These are phyloP conservation scores for Colletotrichum sp. DNA, from an alignment of 2,329 filamentous ascomycete genomes.

Conservation along the genomic window DNA sequence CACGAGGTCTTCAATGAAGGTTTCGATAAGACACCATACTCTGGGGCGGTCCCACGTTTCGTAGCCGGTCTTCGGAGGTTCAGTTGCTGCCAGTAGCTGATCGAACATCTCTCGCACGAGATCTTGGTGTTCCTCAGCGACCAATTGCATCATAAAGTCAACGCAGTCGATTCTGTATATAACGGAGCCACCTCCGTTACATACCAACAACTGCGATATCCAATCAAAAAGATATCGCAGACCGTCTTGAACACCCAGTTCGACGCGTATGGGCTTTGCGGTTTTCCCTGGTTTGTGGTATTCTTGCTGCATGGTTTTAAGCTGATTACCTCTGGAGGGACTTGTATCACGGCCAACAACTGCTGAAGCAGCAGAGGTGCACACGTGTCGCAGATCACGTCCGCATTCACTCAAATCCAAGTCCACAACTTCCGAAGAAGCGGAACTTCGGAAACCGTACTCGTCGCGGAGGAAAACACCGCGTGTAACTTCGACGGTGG, in stretches of 20 bases:
- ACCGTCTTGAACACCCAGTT: not conserved
- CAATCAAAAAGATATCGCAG: not conserved
- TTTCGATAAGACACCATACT: not conserved
- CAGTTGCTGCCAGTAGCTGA: not conserved
- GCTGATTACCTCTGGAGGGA: too few species aligned
- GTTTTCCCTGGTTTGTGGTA: too few species aligned
- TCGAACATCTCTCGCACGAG: not conserved
- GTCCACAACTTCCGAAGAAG: not conserved
- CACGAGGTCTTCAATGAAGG: not conserved
- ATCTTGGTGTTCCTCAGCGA: not conserved
- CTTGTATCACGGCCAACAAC: not conserved
- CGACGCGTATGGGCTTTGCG: not conserved
- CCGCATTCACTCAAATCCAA: not conserved
- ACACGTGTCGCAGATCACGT: fast-evolving
- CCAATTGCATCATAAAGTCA: fast-evolving
- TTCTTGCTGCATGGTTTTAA: too few species aligned
- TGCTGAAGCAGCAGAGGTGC: not conserved
- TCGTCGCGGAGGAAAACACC: fast-evolving
- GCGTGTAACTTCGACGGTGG: not conserved
- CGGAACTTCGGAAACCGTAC: fast-evolving
- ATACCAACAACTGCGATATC: not conserved
- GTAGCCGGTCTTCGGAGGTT: not conserved
- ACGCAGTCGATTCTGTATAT: not conserved
- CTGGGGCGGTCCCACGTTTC: not conserved
- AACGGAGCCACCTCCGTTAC: fast-evolving